Evolutionary conservation across 2,329 filamentous ascomycete genomes (phyloP).

Genomic region (Epichloe sylvatica): DNA sequence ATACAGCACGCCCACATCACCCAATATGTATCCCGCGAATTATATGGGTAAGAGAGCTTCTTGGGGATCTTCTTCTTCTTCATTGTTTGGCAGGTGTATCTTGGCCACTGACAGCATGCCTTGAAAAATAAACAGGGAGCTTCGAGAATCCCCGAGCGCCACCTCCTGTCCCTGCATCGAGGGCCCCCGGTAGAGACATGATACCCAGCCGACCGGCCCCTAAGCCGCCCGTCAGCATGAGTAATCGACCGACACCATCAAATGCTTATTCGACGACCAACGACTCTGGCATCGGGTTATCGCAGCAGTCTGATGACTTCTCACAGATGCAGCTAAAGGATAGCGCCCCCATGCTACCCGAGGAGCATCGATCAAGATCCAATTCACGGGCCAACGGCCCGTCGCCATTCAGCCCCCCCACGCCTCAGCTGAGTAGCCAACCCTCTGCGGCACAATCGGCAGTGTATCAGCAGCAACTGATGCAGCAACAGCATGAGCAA

Average conservation of each 20-base stretch:
- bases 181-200: conserved; percentile 35
- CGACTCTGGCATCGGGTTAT: conserved; percentile 50
- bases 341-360: conserved; percentile 44
- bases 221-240: conserved; percentile 59
- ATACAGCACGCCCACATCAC: conserved; percentile 29
- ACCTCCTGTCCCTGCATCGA: conserved; percentile 62
- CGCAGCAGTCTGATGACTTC: conserved; percentile 42
- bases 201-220: conserved; percentile 77
- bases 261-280: conserved; percentile 33
- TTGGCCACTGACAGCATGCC: background rate
- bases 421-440: conserved; percentile 18
- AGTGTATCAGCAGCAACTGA: conserved; percentile 46
- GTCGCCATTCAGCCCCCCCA: conserved; percentile 33
- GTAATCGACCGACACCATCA: conserved; percentile 42
- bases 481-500: conserved; percentile 77
- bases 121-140: conserved; percentile 41
- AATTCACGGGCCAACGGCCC: conserved; percentile 49
- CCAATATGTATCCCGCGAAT: conserved; percentile 39
- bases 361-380: conserved; percentile 51
- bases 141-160: conserved; percentile 94
- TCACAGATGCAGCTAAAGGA: conserved; percentile 38
- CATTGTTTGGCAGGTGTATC: background rate
- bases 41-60: conserved; percentile 51
- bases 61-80: conserved; percentile 25
- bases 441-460: conserved; percentile 25